Conservation (phyloP, 805 yeast genomes). For the Teunomyces atbi region DNA sequence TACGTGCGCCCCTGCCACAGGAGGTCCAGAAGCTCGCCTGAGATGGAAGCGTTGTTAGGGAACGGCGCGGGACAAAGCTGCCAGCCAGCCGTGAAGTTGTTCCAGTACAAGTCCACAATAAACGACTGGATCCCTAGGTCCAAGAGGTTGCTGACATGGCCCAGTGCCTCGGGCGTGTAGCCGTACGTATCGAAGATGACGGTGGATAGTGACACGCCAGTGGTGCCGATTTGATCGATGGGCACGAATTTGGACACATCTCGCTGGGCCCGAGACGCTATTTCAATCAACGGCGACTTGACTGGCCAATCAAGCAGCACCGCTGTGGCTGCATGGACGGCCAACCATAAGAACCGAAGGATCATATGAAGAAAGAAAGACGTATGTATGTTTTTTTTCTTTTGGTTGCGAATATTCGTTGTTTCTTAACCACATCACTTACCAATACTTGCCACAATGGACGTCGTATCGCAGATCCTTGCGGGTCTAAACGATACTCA, state of each 20-base stretch:
- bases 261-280: slow-evolving; percentile 32
- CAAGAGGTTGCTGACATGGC: slow-evolving; percentile 22
- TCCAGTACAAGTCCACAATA: slow-evolving; percentile 57
- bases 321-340: neutral
- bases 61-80: slow-evolving; percentile 54
- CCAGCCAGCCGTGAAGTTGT: slow-evolving; percentile 44
- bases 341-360: neutral
- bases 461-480: slow-evolving; percentile 6
- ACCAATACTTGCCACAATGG: neutral
- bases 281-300: slow-evolving; percentile 7
- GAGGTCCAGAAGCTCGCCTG: slow-evolving; percentile 11
- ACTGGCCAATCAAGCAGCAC: slow-evolving; percentile 3
- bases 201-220: slow-evolving; percentile 32
- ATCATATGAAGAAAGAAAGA: no score
- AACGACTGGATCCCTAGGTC: slow-evolving; percentile 46
- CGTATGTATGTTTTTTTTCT: neutral
- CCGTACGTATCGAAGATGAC: slow-evolving; percentile 23
- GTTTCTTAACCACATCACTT: neutral
- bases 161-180: slow-evolving; percentile 19
- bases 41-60: slow-evolving; percentile 22
- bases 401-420: neutral
- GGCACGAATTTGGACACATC: slow-evolving; percentile 32
- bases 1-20: slow-evolving; percentile 27
- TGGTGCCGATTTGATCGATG: slow-evolving; percentile 29
- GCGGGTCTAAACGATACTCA: slow-evolving; percentile 41